Base-by-base conservation (phyloP, 2,329 filamentous ascomycete species). In the Stagonosporopsis cucurbitacearum region DNA sequence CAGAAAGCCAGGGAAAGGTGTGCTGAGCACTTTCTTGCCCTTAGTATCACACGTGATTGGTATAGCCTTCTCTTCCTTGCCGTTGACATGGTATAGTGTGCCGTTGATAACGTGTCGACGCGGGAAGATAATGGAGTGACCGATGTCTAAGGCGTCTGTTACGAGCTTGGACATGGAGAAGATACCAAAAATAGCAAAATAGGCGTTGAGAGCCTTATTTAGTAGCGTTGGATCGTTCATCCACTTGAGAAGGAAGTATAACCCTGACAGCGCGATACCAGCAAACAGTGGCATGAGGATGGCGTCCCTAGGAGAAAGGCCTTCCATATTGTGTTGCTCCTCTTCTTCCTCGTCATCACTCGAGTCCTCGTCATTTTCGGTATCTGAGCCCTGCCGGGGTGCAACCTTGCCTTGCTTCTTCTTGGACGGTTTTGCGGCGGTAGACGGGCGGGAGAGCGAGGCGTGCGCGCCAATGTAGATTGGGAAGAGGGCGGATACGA, bases 201-300 rank as follows among this genome's bases (percentile, higher is more conserved):
- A 97, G 69, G 84, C 86, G 35, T 90, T 88, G 20, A 98, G 79
- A 35, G 96, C 84, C 75, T 88, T 90, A 79, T 94, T 97, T 67
- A 98, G 78, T 20, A 96, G 79, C 11, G 87, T 82, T 0, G 92
- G 88, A 68, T 96, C 91, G 62, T 94, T 82, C 51, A 97, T 84
- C 84, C 89, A 95, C 73, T 96, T 92, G 71, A 98, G 92, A 57
- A 96, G 81, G 66, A 93, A 88, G 79, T 98, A 98, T 12, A 98
- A 81, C 5, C 86, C 86, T 37, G 87, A 82, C 8, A 98, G 84
- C 1, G 88, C 86, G 9, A 81, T 69, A 2, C 87, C 91, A 6
- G 92, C 93, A 50, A 92, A 80, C 28, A 97, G 65, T 1, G 94
- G 95, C 60, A 97, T 90, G 66, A 96, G 75, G 63, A 98, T 85